A percentile compares a stretch with the other conserved stretches of the same genome.
Evolutionary conservation across 2,329 filamentous ascomycete species (phyloP).

Genomic region (Calonectria pseudoreteaudii): DNA sequence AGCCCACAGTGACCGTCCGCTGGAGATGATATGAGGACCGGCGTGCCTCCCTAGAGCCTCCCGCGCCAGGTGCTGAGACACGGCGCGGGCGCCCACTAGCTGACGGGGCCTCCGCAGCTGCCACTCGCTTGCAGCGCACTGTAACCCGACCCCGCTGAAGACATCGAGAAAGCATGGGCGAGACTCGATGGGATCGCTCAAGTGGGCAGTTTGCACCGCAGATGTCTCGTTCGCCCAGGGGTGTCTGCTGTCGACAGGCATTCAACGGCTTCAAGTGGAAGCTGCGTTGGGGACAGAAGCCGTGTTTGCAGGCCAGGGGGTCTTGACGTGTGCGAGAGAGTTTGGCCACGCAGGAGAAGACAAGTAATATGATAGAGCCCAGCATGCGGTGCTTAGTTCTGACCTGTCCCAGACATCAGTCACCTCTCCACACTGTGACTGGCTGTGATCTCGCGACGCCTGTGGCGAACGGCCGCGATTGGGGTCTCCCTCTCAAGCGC

Average conservation of each 20-base stretch:
- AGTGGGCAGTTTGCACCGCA: slow-evolving; percentile 9
- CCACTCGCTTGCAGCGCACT: slow-evolving; percentile 1
- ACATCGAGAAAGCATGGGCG: not conserved
- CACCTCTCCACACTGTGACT: slow-evolving; percentile 9
- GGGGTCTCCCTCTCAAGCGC: not conserved
- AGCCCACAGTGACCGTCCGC: not conserved
- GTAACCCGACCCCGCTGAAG: slow-evolving; percentile 13
- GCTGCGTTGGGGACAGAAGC: not conserved
- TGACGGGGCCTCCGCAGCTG: not conserved
- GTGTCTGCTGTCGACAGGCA: not conserved
- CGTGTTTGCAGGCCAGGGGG: slow-evolving; percentile 2
- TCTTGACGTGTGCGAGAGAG: not conserved
- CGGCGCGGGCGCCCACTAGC: not conserved
- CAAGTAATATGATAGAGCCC: slow-evolving; percentile 3
- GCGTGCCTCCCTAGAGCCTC: not conserved
- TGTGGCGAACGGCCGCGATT: not conserved
- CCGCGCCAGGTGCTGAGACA: slow-evolving; percentile 11
- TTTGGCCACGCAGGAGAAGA: slow-evolving; percentile 1
- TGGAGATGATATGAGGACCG: slow-evolving; percentile 17
- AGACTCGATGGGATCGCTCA: not conserved
- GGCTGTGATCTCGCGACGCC: not conserved
- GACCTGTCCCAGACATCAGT: slow-evolving; percentile 13
- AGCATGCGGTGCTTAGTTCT: slow-evolving; percentile 5
- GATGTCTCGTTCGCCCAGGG: not conserved
- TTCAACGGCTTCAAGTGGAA: slow-evolving; percentile 3